Conservation (phyloP, 768 basidiomycete species). For the Xerocomus spinulosus region DNA sequence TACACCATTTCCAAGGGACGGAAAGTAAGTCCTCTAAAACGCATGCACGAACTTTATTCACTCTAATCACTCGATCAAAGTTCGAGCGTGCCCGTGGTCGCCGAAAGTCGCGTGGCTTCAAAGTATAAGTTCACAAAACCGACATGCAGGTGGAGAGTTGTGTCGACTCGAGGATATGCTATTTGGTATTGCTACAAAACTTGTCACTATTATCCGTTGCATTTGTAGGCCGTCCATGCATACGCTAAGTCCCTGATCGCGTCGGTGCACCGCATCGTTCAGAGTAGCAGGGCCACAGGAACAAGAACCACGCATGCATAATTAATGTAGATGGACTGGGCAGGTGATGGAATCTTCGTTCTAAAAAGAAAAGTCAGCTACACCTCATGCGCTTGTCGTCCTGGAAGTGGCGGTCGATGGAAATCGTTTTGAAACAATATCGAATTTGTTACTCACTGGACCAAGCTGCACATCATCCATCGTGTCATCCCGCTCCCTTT, state of each 20-base stretch:
- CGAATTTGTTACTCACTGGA: slow-evolving; percentile 18
- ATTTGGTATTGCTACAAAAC: slow-evolving; percentile 29
- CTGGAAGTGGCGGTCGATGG: slow-evolving; percentile 7
- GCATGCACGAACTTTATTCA: not conserved
- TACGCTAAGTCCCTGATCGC: slow-evolving; percentile 17
- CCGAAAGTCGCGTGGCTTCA: slow-evolving; percentile 97
- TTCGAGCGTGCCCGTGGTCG: slow-evolving; percentile 99
- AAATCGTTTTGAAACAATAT: not conserved
- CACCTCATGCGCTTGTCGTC: slow-evolving; percentile 19
- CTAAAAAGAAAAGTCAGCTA: not conserved
- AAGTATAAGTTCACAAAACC: slow-evolving; percentile 58
- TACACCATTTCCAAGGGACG: slow-evolving; percentile 94
- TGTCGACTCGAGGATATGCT: slow-evolving; percentile 29
- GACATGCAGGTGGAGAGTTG: slow-evolving; percentile 27
- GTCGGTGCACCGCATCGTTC: not conserved
- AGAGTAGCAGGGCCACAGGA: not conserved
- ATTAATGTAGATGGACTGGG: too few species aligned
- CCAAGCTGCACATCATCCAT: slow-evolving; percentile 9
- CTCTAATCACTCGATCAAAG: slow-evolving; percentile 33
- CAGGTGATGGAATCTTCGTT: not conserved
- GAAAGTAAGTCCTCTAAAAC: slow-evolving; percentile 51
- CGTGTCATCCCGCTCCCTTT: slow-evolving; percentile 23
- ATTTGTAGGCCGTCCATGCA: slow-evolving; percentile 26
- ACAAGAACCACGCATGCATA: too few species aligned
- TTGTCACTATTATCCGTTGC: slow-evolving; percentile 18